Conservation (phyloP, 768 basidiomycete species). For the Tricholoma terreum region DNA sequence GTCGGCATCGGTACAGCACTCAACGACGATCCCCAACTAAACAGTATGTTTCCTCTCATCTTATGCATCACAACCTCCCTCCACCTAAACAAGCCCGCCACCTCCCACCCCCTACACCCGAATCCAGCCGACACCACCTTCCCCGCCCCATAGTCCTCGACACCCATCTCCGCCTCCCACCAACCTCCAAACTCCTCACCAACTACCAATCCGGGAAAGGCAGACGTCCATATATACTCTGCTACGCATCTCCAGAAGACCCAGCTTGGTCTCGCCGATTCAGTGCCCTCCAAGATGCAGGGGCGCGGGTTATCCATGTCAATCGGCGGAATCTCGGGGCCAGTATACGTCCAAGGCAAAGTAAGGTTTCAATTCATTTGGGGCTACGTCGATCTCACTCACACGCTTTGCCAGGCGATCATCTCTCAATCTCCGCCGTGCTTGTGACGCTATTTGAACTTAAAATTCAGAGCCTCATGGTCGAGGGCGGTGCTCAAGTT, state of each 20-base stretch:
- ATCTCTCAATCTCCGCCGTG: slow-evolving; percentile 44
- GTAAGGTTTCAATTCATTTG: no score
- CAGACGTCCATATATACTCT: slow-evolving; percentile 72
- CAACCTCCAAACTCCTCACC: slow-evolving; percentile 64
- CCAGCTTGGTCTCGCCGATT: slow-evolving; percentile 32
- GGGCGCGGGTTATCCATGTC: slow-evolving; percentile 63
- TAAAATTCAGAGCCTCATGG: slow-evolving; percentile 81
- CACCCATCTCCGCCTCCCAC: slow-evolving; percentile 60
- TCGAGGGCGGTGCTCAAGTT: slow-evolving; percentile 88
- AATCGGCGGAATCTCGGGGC: slow-evolving; percentile 14
- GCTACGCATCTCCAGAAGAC: slow-evolving; percentile 25
- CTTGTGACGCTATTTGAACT: slow-evolving; percentile 50
- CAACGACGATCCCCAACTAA: slow-evolving; percentile 94
- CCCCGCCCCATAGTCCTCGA: slow-evolving; percentile 89
- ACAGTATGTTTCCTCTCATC: slow-evolving; percentile 49
- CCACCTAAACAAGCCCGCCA: slow-evolving; percentile 44
- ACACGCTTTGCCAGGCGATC: background rate
- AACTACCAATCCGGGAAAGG: slow-evolving; percentile 62
- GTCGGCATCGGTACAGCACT: slow-evolving; percentile 87
- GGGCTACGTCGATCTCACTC: background rate
- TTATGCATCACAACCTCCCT: background rate
- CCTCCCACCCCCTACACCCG: slow-evolving; percentile 40
- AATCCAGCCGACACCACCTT: slow-evolving; percentile 37
- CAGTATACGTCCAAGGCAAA: no score
- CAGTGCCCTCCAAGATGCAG: slow-evolving; percentile 53